Evolutionary conservation across 306 rosid genomes (phyloP).

Genomic region (Amphicarpaea edgeworthii): DNA sequence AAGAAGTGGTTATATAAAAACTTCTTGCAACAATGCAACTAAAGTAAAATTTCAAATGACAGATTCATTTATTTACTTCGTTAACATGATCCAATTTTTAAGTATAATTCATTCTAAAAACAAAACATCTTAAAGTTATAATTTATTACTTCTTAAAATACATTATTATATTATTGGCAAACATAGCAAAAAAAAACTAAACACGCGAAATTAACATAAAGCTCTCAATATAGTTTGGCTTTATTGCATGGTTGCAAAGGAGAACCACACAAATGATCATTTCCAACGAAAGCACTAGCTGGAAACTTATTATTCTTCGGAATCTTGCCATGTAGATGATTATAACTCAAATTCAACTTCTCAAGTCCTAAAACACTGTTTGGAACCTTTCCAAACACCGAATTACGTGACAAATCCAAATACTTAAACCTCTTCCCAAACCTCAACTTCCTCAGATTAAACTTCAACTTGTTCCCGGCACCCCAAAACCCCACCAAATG

Average conservation of each 20-base stretch:
- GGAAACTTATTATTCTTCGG: conserved; percentile 69
- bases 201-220: too few species aligned
- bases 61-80: too few species aligned
- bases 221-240: too few species aligned
- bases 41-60: too few species aligned
- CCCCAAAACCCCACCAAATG: conserved; percentile 77
- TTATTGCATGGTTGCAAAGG: conserved; percentile 72
- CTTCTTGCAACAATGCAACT: too few species aligned
- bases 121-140: too few species aligned
- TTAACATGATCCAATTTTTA: too few species aligned
- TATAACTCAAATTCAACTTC: conserved; percentile 70
- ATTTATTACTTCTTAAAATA: too few species aligned
- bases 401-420: conserved; percentile 76
- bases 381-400: conserved; percentile 71
- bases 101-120: too few species aligned
- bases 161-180: too few species aligned
- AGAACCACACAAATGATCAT: conserved; percentile 83
- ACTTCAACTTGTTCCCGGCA: conserved; percentile 63
- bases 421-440: conserved; percentile 63
- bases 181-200: too few species aligned
- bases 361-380: conserved; percentile 60
- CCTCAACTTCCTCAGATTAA: conserved; percentile 61
- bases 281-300: conserved; percentile 68
- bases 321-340: conserved; percentile 74
- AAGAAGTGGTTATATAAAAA: too few species aligned